Base-by-base conservation (phyloP, 164 flowering plant genomes). In the Vitis riparia region DNA sequence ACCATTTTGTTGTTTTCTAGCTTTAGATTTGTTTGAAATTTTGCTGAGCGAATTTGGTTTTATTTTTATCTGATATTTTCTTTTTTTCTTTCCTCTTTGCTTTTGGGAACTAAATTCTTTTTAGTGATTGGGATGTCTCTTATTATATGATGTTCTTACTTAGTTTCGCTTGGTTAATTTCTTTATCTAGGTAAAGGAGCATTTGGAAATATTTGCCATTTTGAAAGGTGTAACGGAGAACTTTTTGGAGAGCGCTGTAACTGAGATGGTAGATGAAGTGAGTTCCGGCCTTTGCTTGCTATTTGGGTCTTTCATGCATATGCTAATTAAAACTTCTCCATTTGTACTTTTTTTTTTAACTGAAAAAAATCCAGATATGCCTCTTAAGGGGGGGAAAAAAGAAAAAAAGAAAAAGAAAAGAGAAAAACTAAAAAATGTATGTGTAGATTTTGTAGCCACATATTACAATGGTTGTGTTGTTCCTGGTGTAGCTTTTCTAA, bases 211-310 rank as follows among this genome's bases (percentile, higher is more conserved):
- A 52, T 93, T 83, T 91, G 98, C 97, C 8, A 69, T 74, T 58
- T 61, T 96, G 80, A 96, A 96, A 75, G 99, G 98, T 72, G 97
- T 87, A 55, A 72, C 83, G 73, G 95, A 88, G 78, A 90, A 84
- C n/a, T 44, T 51, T 51, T 66, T 91, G 76, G 87, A 85, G 65
- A 78, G 58, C 49, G 77, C 58, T 59, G 97, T 93, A 60, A 60
- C 77, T 81, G 91, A 87, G 73, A 96, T 96, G 97, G 78, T 88
- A 75, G 91, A 91, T 68, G 97, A 96, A 81, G 99, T 93, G 62
- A 82, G 97, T 81, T 71, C 53, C 59, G 1, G 48, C 14, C n/a
- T 10, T 62, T 14, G 5, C 58, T 61, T 17, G 32, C 8, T 44
- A 12, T 59, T 10, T 9, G 56, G 49, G 9, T n/a, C 57, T 68